Percentiles rank a stretch among this genome's conserved stretches.
These are phyloP conservation scores for Cucurbita argyrosperma DNA, from an alignment of 306 rosid genomes.

Conservation along the genomic window DNA sequence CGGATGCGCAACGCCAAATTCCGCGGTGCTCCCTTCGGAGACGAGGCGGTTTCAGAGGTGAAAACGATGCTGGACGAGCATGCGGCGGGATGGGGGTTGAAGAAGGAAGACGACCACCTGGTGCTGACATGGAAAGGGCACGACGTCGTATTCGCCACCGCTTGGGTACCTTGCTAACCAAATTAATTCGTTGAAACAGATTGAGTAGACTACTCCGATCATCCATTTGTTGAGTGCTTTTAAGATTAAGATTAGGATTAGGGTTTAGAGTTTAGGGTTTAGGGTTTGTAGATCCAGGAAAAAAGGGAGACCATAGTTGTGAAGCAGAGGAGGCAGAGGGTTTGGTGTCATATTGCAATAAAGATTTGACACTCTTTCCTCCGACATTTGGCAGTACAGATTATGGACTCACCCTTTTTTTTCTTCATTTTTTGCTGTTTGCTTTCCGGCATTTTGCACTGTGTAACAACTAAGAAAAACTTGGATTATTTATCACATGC, in stretches of 20 bases:
- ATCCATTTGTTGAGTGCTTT: neutral
- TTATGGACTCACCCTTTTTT: neutral
- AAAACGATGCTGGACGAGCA: constrained; percentile 81
- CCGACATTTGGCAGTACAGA: neutral
- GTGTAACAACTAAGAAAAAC: neutral
- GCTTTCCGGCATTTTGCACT: neutral
- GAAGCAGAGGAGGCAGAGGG: neutral
- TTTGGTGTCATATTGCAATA: neutral
- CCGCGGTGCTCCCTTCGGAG: constrained; percentile 39
- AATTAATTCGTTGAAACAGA: neutral
- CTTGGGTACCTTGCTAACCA: constrained; percentile 49
- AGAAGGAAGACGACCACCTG: constrained; percentile 68
- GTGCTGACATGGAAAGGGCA: constrained; percentile 97
- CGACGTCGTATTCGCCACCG: constrained; percentile 75
- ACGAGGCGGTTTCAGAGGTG: constrained; percentile 55
- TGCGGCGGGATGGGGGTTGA: constrained; percentile 94
- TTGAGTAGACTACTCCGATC: neutral
- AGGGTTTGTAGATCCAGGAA: neutral
- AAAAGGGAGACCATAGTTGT: neutral
- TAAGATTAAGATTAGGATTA: neutral
- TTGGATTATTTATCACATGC: neutral
- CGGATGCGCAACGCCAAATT: constrained; percentile 52
- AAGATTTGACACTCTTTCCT: neutral
- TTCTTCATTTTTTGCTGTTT: neutral
- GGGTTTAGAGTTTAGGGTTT: neutral